Evolutionary conservation across 176 grass and related monocot genomes (phyloP), one percentile per base, ranked within the genome.

Genomic region (Thinopyrum elongatum): DNA sequence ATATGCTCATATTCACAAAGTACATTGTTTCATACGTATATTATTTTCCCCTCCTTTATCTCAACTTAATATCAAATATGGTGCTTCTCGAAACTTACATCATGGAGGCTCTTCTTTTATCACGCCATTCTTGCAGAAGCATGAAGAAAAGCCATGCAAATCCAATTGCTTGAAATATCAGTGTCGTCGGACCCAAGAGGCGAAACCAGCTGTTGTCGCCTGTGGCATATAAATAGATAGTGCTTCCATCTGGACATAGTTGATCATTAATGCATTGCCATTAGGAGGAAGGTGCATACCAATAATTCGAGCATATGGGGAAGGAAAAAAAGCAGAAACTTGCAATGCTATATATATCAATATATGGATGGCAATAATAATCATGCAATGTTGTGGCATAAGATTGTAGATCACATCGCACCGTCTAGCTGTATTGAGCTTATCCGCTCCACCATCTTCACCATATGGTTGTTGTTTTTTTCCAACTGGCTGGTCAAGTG

Each of bases 61-160:
- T 30, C 31, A 38, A 38, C 22, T 23, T 14, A 14, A 61, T 6
- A 9, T 58, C 28, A 27, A 49, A n/a, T 13, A 31, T 70, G 13
- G 34, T 55, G 15, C 44, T 23, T 57, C 31, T 8, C 27, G 51
- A 83, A 83, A 74, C 81, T 83, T 74, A 83, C 81, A 39, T 46
- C 55, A n/a, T 17, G n/a, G 42, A 71, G 13, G 25, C 5, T 44
- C 81, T 83, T 83, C 35, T 83, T 39, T 35, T 74, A 59, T 83
- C 53, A 74, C 23, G 55, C 81, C 69, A 74, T 29, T 83, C 81
- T 59, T 74, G 81, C 6, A 83, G 55, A 83, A 83, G 53, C 81
- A 83, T 58, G 55, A 83, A 83, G 35, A 74, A 44, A 62, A 83
- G 51, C 81, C 81, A 83, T 15, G 16, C 53, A 22, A 74, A 74